These are phyloP conservation scores for Syncephalastrum sp. DNA, from an alignment of 371 early-diverging fungal genomes.

Conservation along the genomic window DNA sequence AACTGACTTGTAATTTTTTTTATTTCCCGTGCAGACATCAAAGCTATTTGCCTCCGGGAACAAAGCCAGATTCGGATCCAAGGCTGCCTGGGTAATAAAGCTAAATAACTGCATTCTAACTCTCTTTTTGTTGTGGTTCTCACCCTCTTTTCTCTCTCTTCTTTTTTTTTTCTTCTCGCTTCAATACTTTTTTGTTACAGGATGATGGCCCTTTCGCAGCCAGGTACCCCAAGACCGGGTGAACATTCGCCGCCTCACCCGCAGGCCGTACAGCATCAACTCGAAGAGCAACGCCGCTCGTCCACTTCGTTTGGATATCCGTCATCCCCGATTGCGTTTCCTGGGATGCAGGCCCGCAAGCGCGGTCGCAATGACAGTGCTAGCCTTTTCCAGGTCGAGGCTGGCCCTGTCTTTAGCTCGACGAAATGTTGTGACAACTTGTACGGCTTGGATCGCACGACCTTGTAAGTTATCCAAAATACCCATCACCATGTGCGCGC, in stretches of 20 bases:
- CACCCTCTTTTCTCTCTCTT: background rate
- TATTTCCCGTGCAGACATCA: slow-evolving; percentile 21
- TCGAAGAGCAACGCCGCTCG: slow-evolving; percentile 8
- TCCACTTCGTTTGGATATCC: slow-evolving; percentile 8
- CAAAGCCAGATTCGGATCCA: slow-evolving; percentile 33
- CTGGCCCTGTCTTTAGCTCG: slow-evolving; percentile 63
- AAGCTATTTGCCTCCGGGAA: slow-evolving; percentile 24
- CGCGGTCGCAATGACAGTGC: slow-evolving; percentile 23
- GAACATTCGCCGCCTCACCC: slow-evolving; percentile 4
- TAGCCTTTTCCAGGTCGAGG: slow-evolving; percentile 34
- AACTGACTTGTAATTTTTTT: slow-evolving; percentile 1
- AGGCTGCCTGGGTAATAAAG: slow-evolving; percentile 34
- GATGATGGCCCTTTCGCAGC: slow-evolving; percentile 20
- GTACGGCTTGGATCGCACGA: slow-evolving; percentile 59
- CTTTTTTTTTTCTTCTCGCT: background rate
- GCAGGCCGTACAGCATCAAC: background rate
- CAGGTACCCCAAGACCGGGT: slow-evolving; percentile 18
- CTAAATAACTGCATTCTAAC: background rate
- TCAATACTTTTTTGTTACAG: background rate
- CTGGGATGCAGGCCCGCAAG: background rate
- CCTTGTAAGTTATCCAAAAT: slow-evolving; percentile 38
- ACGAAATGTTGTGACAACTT: slow-evolving; percentile 64
- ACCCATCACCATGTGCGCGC: too few species aligned
- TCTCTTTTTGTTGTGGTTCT: slow-evolving; percentile 6
- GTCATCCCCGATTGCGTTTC: slow-evolving; percentile 4